These are phyloP conservation scores for Sclerotinia trifoliorum DNA, from an alignment of 2,329 filamentous ascomycete genomes.

Conservation along the genomic window DNA sequence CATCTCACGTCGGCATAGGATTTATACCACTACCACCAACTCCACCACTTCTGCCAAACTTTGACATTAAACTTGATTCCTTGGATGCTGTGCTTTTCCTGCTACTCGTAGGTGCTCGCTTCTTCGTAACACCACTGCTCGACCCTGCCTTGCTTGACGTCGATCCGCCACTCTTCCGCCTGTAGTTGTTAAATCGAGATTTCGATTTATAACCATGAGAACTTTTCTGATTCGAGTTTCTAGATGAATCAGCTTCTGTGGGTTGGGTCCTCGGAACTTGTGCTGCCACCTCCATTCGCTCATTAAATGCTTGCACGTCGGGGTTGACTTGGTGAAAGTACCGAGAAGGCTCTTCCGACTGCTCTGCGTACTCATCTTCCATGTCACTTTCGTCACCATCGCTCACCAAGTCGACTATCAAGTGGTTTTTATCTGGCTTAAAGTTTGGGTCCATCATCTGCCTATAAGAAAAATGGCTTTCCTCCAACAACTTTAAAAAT, in stretches of 20 bases:
- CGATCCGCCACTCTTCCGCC: slow-evolving; percentile 15
- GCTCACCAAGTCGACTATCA: slow-evolving; percentile 53
- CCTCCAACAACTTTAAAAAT: slow-evolving; percentile 59
- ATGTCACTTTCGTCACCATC: slow-evolving; percentile 30
- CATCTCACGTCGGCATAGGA: slow-evolving; percentile 26
- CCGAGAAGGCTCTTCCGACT: slow-evolving; percentile 1
- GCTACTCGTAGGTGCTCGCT: slow-evolving; percentile 23
- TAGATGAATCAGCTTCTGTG: neutral
- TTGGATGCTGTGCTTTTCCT: slow-evolving; percentile 23
- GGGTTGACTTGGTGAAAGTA: slow-evolving; percentile 4
- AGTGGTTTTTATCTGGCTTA: slow-evolving; percentile 38
- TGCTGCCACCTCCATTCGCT: slow-evolving; percentile 3
- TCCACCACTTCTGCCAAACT: slow-evolving; percentile 19
- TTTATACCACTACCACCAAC: slow-evolving; percentile 33
- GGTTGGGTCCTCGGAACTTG: slow-evolving; percentile 1
- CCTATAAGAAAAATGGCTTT: slow-evolving; percentile 48
- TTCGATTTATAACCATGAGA: neutral
- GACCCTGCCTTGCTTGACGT: slow-evolving; percentile 14
- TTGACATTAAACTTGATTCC: slow-evolving; percentile 16
- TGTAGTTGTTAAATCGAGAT: neutral
- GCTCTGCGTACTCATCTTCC: slow-evolving; percentile 32
- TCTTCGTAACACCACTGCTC: slow-evolving; percentile 30
- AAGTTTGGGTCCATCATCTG: slow-evolving; percentile 47
- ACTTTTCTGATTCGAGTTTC: slow-evolving; percentile 1
- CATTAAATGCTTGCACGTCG: slow-evolving; percentile 22